phyloP scores from a whole-genome alignment of 2,329 filamentous ascomycete genomes.

The Polychaeton citri region DNA sequence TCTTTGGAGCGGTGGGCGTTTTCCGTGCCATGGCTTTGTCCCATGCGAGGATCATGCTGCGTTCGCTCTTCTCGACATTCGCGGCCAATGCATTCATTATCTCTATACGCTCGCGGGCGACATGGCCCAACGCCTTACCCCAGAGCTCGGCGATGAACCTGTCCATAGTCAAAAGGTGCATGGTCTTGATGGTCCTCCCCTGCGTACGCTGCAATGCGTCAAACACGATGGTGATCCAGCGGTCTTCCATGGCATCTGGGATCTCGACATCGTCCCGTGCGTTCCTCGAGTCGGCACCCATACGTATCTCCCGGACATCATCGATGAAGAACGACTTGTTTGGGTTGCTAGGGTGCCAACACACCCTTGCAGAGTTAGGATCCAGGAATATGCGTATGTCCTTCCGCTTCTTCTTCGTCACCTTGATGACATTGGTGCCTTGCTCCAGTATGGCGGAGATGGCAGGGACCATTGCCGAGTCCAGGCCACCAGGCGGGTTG shows the following conservation, averaged over 20 bases:
- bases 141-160: conserved; percentile 61
- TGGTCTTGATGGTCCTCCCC: conserved; percentile 55
- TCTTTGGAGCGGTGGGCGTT: conserved; percentile 47
- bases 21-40: conserved; percentile 65
- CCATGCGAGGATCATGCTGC: conserved; percentile 56
- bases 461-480: conserved; percentile 49
- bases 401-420: conserved; percentile 69
- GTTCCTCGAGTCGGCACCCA: conserved; percentile 71
- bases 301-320: conserved; percentile 82
- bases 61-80: conserved; percentile 60
- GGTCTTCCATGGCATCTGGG: conserved; percentile 50
- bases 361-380: conserved; percentile 70
- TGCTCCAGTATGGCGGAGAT: conserved; percentile 64
- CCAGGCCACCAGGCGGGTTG: conserved; percentile 23
- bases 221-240: conserved; percentile 87
- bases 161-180: conserved; percentile 75
- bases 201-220: conserved; percentile 64
- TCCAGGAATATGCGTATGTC: conserved; percentile 68
- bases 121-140: conserved; percentile 70
- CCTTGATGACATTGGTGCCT: conserved; percentile 66
- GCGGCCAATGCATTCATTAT: conserved; percentile 82
- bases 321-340: conserved; percentile 87
- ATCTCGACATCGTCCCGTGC: conserved; percentile 76
- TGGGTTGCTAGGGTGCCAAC: conserved; percentile 68
- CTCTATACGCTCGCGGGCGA: conserved; percentile 75